phyloP scores from a whole-genome alignment of 768 basidiomycete genomes.

The Tremella yokohamensis region DNA sequence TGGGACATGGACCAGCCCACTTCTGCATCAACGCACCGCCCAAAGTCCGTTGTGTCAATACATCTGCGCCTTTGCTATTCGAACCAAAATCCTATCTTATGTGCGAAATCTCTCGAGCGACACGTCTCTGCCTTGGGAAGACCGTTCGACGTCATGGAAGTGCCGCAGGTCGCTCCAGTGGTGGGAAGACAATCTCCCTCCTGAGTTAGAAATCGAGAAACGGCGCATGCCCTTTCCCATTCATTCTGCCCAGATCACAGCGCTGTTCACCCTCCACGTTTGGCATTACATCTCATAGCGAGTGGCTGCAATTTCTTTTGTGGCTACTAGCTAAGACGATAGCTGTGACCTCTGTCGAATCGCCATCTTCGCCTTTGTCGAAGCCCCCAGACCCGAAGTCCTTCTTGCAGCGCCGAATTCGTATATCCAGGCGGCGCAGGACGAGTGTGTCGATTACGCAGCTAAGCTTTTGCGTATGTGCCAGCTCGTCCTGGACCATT shows the following conservation, averaged over 20 bases:
- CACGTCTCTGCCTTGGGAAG: neutral
- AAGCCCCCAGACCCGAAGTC: constrained; percentile 6
- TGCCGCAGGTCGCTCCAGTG: constrained; percentile 1
- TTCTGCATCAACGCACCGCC: neutral
- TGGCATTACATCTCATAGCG: constrained; percentile 3
- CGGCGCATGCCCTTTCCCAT: constrained; percentile 2
- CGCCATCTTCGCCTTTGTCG: constrained; percentile 2
- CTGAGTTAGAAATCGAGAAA: neutral
- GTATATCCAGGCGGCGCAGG: constrained; percentile 4
- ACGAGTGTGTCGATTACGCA: constrained; percentile 7
- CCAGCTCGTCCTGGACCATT: neutral
- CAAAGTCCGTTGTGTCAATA: constrained; percentile 1
- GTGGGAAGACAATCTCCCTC: constrained; percentile 1
- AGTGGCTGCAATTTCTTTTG: neutral
- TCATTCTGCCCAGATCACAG: neutral
- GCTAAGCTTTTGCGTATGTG: constrained; percentile 6
- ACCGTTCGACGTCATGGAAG: neutral
- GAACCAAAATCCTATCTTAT: neutral
- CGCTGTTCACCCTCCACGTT: neutral
- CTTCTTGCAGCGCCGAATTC: constrained; percentile 4
- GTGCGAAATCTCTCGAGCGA: neutral
- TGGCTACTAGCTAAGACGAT: neutral
- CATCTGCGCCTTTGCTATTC: constrained; percentile 1
- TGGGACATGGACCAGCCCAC: neutral
- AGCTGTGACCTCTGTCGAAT: constrained; percentile 1